Conservation (phyloP, 495 filamentous ascomycete genomes). For the Aspergillus bridgeri region DNA sequence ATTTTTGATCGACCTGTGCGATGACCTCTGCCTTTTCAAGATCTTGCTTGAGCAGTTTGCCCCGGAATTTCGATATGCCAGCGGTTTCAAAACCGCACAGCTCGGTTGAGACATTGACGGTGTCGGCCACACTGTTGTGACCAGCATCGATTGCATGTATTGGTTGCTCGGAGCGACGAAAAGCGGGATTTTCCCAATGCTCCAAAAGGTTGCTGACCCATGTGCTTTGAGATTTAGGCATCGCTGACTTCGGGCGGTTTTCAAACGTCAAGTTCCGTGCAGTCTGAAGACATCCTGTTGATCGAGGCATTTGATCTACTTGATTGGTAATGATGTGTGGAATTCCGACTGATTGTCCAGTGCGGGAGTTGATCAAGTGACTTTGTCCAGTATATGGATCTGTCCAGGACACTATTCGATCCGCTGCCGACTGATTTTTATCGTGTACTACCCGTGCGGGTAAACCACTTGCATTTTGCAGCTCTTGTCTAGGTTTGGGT, state of each 20-base stretch:
- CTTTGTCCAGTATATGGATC: constrained; percentile 61
- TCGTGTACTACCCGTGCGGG: not conserved
- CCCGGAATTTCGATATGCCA: constrained; percentile 32
- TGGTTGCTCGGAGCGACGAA: constrained; percentile 48
- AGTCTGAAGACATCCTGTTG: constrained; percentile 17
- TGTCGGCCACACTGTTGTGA: not conserved
- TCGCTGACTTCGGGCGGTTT: constrained; percentile 18
- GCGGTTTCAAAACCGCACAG: constrained; percentile 15
- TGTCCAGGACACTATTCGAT: constrained; percentile 57
- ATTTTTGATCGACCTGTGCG: constrained; percentile 85
- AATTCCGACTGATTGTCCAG: constrained; percentile 49
- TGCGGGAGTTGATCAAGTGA: constrained; percentile 57
- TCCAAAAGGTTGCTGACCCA: constrained; percentile 40
- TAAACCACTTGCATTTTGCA: not conserved
- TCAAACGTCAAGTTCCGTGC: not conserved
- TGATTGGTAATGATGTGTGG: not conserved
- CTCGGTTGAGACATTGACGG: constrained; percentile 8
- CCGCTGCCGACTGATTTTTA: constrained; percentile 8
- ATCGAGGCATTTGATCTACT: constrained; percentile 15
- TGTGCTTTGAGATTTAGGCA: constrained; percentile 7
- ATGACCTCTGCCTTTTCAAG: constrained; percentile 65
- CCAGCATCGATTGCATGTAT: constrained; percentile 28
- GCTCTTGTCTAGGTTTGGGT: not conserved
- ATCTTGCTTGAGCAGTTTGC: constrained; percentile 63
- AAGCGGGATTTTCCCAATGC: constrained; percentile 62